A percentile compares a stretch with the other conserved stretches of the same genome.
Conservation (phyloP, 2,329 filamentous ascomycete genomes). For the Ophiostoma perfectum region DNA sequence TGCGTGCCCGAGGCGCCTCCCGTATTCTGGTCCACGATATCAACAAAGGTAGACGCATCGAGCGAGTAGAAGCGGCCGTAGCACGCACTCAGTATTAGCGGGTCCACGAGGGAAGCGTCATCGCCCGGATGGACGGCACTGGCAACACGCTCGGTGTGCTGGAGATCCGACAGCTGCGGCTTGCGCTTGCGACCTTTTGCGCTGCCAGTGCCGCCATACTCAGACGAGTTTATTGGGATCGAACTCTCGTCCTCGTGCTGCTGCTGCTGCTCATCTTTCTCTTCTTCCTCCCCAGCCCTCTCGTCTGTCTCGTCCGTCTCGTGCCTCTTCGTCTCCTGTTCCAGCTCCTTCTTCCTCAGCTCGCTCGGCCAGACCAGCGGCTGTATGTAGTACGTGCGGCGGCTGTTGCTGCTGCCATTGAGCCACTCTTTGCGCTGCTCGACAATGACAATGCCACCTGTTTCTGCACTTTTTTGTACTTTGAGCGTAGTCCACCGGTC, state of each 20-base stretch:
- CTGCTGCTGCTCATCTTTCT: too few relatives aligned
- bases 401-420: slow-evolving; percentile 45
- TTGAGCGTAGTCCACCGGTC: slow-evolving; percentile 66
- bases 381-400: slow-evolving; percentile 61
- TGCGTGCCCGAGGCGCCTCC: slow-evolving; percentile 35
- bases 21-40: slow-evolving; percentile 50
- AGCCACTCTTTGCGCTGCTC: slow-evolving; percentile 67
- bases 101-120: slow-evolving; percentile 36
- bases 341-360: neutral
- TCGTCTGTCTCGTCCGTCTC: too few relatives aligned
- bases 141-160: slow-evolving; percentile 29
- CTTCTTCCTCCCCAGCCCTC: too few relatives aligned
- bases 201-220: too few relatives aligned
- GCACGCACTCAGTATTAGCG: slow-evolving; percentile 48
- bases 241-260: too few relatives aligned
- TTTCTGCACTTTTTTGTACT: slow-evolving; percentile 55
- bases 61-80: slow-evolving; percentile 50
- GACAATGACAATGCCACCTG: slow-evolving; percentile 54
- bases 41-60: slow-evolving; percentile 51
- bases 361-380: slow-evolving; percentile 38
- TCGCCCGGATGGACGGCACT: slow-evolving; percentile 47
- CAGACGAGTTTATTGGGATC: too few relatives aligned
- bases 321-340: neutral
- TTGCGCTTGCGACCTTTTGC: neutral
- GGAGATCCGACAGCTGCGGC: slow-evolving; percentile 32